These are phyloP conservation scores for Aspergillus aculeatinus DNA, from an alignment of 2,329 filamentous ascomycete species.

Conservation along the genomic window DNA sequence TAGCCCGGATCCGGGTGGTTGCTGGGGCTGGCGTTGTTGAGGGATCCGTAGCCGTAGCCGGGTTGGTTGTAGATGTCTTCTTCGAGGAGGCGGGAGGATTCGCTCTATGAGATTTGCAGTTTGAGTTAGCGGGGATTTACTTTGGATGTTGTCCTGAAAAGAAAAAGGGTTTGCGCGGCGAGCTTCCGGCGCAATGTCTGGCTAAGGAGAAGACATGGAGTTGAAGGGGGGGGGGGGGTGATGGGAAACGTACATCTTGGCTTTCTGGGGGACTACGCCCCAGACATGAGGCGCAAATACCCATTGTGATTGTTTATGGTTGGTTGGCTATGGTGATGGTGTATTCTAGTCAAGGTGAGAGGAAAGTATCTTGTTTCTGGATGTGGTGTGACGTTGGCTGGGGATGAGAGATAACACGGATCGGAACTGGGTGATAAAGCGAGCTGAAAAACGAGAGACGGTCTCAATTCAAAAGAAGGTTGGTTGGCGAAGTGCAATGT, in stretches of 20 bases:
- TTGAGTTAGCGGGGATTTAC: not conserved
- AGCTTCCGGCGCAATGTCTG: too few species aligned
- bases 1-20: conserved; percentile 44
- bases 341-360: conserved; percentile 14
- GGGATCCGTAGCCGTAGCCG: conserved; percentile 45
- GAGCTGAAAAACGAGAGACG: not conserved
- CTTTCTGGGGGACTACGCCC: conserved; percentile 39
- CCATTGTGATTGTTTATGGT: conserved; percentile 36
- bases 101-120: conserved; percentile 27
- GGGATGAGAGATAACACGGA: not conserved
- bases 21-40: conserved; percentile 37
- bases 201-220: conserved; percentile 2
- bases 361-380: not conserved
- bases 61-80: conserved; percentile 45
- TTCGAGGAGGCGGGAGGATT: conserved; percentile 46
- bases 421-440: not conserved
- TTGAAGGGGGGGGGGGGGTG: not conserved
- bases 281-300: conserved; percentile 46
- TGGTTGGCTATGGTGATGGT: conserved; percentile 3
- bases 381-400: not conserved
- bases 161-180: too few species aligned
- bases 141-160: too few species aligned
- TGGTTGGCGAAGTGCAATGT: not conserved
- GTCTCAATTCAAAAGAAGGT: not conserved
- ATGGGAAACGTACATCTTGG: conserved; percentile 32